A percentile compares a stretch with the other conserved stretches of the same genome.
Conservation (phyloP, 192 early-diverging fungal species). For the Lobulomyces angularis region DNA sequence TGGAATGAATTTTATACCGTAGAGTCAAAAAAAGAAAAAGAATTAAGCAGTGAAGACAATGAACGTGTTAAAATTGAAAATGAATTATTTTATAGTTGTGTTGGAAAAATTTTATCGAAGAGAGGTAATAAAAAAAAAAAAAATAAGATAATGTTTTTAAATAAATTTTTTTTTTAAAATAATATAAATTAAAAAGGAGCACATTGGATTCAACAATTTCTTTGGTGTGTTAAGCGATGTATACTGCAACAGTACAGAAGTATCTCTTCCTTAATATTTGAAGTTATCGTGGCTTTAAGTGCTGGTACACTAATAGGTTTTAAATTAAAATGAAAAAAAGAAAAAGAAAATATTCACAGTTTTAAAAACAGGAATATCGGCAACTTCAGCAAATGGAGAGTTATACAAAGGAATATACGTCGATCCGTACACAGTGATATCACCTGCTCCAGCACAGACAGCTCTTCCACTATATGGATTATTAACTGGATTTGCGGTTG, state of each 20-base stretch:
- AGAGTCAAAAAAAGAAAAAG: too few species aligned
- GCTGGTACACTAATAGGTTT: conserved; percentile 26
- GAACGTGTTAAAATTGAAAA: too few species aligned
- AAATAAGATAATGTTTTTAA: too few species aligned
- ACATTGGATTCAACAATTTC: too few species aligned
- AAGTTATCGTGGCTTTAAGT: conserved; percentile 25
- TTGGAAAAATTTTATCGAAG: too few species aligned
- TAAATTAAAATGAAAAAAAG: too few species aligned
- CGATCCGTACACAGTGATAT: conserved; percentile 8
- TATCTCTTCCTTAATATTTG: conserved; percentile 15
- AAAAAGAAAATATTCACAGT: conserved; percentile 4
- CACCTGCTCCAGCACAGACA: conserved; percentile 13
- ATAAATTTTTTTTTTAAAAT: too few species aligned
- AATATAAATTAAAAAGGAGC: too few species aligned
- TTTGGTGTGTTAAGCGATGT: conserved; percentile 40
- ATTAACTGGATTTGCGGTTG: conserved; percentile 18
- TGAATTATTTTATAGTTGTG: too few species aligned
- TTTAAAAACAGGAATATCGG: conserved; percentile 12
- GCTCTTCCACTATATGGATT: conserved; percentile 19
- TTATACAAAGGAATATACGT: conserved; percentile 13
- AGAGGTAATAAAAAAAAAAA: too few species aligned
- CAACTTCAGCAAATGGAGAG: conserved; percentile 7
- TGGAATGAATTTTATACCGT: too few species aligned
- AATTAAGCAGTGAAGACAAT: too few species aligned
- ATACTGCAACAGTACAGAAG: conserved; percentile 21